phyloP scores from a whole-genome alignment of 2,329 filamentous ascomycete species.

The Septoria linicola region DNA sequence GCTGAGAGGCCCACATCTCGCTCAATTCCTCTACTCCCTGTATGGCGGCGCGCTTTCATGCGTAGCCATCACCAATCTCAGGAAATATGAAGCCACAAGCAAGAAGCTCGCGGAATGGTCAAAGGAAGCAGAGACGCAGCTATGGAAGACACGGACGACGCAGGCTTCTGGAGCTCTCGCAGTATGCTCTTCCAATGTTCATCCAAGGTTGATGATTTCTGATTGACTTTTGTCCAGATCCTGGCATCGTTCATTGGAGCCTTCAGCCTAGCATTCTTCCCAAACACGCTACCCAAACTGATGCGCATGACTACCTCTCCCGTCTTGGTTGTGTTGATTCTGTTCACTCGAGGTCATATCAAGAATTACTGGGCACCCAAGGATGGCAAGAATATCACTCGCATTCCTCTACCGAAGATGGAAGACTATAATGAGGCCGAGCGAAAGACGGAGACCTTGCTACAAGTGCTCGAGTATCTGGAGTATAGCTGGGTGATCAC shows the following conservation, averaged over 20 bases:
- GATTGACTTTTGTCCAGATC: constrained; percentile 28
- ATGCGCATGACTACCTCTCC: constrained; percentile 27
- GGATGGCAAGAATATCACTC: constrained; percentile 34
- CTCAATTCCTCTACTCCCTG: constrained; percentile 42
- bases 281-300: constrained; percentile 22
- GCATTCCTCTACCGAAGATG: constrained; percentile 36
- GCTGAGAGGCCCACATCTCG: constrained; percentile 38
- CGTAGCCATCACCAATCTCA: constrained; percentile 46
- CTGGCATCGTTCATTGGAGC: constrained; percentile 34
- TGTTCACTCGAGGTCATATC: constrained; percentile 36
- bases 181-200: constrained; percentile 28
- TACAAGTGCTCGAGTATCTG: constrained; percentile 37
- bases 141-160: constrained; percentile 48
- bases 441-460: constrained; percentile 34
- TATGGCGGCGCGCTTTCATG: constrained; percentile 48
- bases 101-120: constrained; percentile 50
- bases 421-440: constrained; percentile 40
- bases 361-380: constrained; percentile 39
- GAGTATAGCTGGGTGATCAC: constrained; percentile 40
- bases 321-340: constrained; percentile 29
- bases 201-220: constrained; percentile 1
- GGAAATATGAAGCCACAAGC: constrained; percentile 46
- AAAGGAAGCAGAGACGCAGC: constrained; percentile 43
- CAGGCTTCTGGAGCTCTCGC: constrained; percentile 44
- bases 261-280: constrained; percentile 26